These are phyloP conservation scores for Pseudoturritis turrita DNA, from an alignment of 345 rosid genomes.

Conservation along the genomic window DNA sequence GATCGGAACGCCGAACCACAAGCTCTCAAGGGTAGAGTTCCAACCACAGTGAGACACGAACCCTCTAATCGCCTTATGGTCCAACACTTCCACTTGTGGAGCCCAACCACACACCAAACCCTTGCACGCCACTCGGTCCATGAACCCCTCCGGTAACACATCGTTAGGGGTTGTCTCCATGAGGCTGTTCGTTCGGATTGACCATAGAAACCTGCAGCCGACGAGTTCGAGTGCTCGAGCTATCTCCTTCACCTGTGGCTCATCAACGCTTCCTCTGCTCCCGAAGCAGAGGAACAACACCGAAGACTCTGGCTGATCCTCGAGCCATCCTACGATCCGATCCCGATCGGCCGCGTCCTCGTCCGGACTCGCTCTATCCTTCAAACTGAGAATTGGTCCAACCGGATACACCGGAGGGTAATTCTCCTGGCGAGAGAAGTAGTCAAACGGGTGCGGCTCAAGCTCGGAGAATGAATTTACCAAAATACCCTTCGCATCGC, in stretches of 20 bases:
- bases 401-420: conserved; percentile 28
- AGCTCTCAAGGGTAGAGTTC: conserved; percentile 51
- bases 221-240: conserved; percentile 37
- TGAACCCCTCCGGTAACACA: conserved; percentile 37
- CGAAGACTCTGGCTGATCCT: conserved; percentile 41
- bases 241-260: conserved; percentile 38
- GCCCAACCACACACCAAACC: conserved; percentile 46
- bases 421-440: not conserved
- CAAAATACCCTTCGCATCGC: conserved; percentile 38
- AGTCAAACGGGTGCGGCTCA: conserved; percentile 31
- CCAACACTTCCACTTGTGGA: conserved; percentile 38
- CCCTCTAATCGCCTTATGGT: conserved; percentile 40
- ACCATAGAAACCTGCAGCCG: conserved; percentile 37
- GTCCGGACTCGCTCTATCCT: conserved; percentile 21
- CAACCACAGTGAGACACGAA: conserved; percentile 61
- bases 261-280: conserved; percentile 36
- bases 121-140: conserved; percentile 18
- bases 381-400: conserved; percentile 40
- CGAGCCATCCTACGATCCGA: conserved; percentile 42
- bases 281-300: conserved; percentile 55
- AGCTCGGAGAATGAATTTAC: conserved; percentile 44
- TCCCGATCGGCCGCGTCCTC: conserved; percentile 13
- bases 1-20: conserved; percentile 45
- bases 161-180: not conserved
- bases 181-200: not conserved